Evolutionary conservation across 1,284 basidiomycete species (phyloP), one percentile per base, ranked within the genome.

Genomic region (Naganishia cerealis): DNA sequence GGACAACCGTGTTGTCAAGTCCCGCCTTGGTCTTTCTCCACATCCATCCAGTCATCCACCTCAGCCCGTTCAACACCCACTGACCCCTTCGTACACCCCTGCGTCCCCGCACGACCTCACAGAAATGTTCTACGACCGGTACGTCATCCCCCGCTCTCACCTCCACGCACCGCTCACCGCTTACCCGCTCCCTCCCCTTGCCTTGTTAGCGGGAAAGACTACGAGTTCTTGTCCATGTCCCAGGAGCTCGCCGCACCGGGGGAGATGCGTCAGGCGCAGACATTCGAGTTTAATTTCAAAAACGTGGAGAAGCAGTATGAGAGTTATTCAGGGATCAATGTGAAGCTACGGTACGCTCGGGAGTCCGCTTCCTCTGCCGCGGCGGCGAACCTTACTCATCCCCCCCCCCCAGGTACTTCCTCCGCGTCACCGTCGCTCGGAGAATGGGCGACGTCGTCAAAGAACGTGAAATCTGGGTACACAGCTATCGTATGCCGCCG

Each of bases 281-380:
- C 92, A 18, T 95, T 89, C 75, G 93, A 97, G 66, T 99, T 99
- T 81, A 85, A 87, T 73, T 99, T 99, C 86, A 98, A 98, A 84
- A 98, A 96, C 75, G 92, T 99, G 57, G 96, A 99, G 86, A 98
- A 99, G 84, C 93, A 95, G 78, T 97, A 92, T 76, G 95, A 99
- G 83, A 93, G 90, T 75, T 98, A 98, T 78, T 89, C 94, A 73
- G 95, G 95, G 0, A 98, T 98, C 79, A 99, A 99, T 76, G 95
- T 99, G 71, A 97, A 97, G 82, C 85, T 99, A 72, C 83, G 93
- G 92, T 92, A 71, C 71, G 87, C 80, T 18, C 21, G 6, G 21
- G 8, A 26, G n/a, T 39, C 46, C 33, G 3, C 29, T 33, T 42
- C 65, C 36, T 1, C 16, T 21, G 1, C 48, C 15, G 18, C 16